phyloP scores from a whole-genome alignment of 2,329 filamentous ascomycete genomes.

The Pseudogymnoascus verrucosus region DNA sequence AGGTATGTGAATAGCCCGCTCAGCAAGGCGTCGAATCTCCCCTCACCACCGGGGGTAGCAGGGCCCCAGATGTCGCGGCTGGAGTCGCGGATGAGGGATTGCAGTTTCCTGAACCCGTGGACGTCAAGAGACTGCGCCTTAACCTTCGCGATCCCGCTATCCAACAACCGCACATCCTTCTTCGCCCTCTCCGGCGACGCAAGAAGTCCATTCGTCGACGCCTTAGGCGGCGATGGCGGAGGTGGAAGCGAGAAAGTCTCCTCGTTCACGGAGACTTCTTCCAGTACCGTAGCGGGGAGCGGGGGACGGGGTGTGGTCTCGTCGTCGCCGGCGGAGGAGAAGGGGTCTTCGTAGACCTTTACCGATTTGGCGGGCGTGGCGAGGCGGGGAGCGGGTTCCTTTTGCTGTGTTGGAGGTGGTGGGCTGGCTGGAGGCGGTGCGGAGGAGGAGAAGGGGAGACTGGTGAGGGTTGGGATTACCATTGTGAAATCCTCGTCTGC shows the following conservation, averaged over 20 bases:
- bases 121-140: slow-evolving; percentile 66
- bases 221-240: background rate
- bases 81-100: slow-evolving; percentile 63
- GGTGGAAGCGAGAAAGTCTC: slow-evolving; percentile 26
- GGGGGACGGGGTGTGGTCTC: slow-evolving; percentile 39
- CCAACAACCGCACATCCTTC: slow-evolving; percentile 55
- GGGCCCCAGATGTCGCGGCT: slow-evolving; percentile 24
- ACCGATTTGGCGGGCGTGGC: slow-evolving; percentile 23
- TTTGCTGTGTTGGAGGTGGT: slow-evolving; percentile 35
- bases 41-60: slow-evolving; percentile 53
- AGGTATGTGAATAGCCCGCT: slow-evolving; percentile 64
- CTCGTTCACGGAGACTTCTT: slow-evolving; percentile 54
- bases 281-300: slow-evolving; percentile 41
- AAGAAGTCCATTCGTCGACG: slow-evolving; percentile 16
- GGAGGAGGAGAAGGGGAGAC: slow-evolving; percentile 19
- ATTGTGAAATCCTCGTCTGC: slow-evolving; percentile 47
- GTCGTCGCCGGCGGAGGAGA: slow-evolving; percentile 38
- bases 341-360: slow-evolving; percentile 56
- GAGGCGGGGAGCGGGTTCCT: slow-evolving; percentile 23
- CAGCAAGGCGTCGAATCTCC: slow-evolving; percentile 59
- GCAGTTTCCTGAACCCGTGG: slow-evolving; percentile 71
- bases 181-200: slow-evolving; percentile 45
- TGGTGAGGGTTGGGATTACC: slow-evolving; percentile 41
- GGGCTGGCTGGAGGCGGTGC: slow-evolving; percentile 20
- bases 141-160: slow-evolving; percentile 68